phyloP scores from a whole-genome alignment of 75 land plant species.

The Selaginella moellendorffii region DNA sequence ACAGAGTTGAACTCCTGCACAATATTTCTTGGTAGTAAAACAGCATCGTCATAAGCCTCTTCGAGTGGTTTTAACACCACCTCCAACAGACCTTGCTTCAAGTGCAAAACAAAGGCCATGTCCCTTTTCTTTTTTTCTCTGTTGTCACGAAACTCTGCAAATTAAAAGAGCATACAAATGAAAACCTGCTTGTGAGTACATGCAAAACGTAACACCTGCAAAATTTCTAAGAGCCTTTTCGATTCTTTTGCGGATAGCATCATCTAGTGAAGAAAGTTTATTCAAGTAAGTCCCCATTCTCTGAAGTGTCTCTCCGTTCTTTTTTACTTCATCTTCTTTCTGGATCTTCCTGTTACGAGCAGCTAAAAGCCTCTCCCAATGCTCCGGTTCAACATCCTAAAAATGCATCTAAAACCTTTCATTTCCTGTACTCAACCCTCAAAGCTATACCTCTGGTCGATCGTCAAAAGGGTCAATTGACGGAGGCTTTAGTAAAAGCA shows the following conservation, averaged over 20 bases:
- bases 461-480: constrained; percentile 15
- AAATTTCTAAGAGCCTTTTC: constrained; percentile 16
- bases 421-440: neutral
- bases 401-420: neutral
- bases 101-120: constrained; percentile 11
- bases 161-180: neutral
- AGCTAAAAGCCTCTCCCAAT: constrained; percentile 21
- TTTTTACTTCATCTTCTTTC: constrained; percentile 22
- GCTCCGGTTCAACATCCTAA: constrained; percentile 20
- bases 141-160: constrained; percentile 19
- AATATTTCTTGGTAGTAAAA: constrained; percentile 13
- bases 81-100: constrained; percentile 23
- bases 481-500: neutral
- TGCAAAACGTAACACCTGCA: constrained; percentile 10
- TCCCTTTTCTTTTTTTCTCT: constrained; percentile 21
- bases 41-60: constrained; percentile 24
- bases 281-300: constrained; percentile 18
- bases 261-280: constrained; percentile 15
- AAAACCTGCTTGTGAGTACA: neutral
- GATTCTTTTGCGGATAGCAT: constrained; percentile 17
- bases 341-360: constrained; percentile 15
- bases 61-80: constrained; percentile 16
- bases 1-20: constrained; percentile 24
- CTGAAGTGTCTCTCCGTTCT: constrained; percentile 1
- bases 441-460: constrained; percentile 12